Base-by-base conservation (phyloP, 1,139 yeast genomes). In the Taphrina communis region DNA sequence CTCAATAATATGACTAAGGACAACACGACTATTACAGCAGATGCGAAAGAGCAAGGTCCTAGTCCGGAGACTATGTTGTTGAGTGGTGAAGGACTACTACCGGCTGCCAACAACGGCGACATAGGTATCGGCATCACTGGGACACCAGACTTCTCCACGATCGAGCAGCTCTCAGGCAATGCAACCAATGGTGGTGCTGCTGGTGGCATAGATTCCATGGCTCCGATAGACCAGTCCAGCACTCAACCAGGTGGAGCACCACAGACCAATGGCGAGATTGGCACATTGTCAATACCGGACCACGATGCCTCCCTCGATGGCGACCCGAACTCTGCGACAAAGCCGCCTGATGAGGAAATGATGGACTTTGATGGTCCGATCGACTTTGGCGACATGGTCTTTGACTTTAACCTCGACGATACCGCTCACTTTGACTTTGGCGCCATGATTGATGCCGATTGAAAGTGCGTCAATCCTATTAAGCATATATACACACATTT, bases 361-460 rank as follows among this genome's bases (percentile, higher is more conserved):
- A 58, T 58, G 51, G 44, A 58, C n/a, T 46, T 58, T 12, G 62
- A 58, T 31, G 62, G 53, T 21, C 51, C 62, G 7, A 58, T 58
- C 31, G 62, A 58, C 17, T 58, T 58, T 35, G 62, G 62, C 17
- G 62, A 58, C 41, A 42, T 58, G 53, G 62, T 36, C n/a, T 58
- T 58, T 44, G 62, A 58, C 42, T 21, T 38, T 44, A 36, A 36
- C 44, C 25, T 36, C 41, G 62, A 58, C 53, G 62, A 58, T 17
- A 35, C 53, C n/a, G 53, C 53, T 25, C 62, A 58, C 38, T 58
- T 58, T 44, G 62, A 58, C 36, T 58, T 58, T 35, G 62, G 62
- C 17, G 35, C 42, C 42, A 58, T 58, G 62, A 58, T 58, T 38
- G 62, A 58, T 17, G 62, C 42, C 62, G 51, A 58, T n/a, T 35